A percentile compares a stretch with the other conserved stretches of the same genome.
phyloP scores from a whole-genome alignment of 164 flowering plant genomes.

The Litsea cubeba region DNA sequence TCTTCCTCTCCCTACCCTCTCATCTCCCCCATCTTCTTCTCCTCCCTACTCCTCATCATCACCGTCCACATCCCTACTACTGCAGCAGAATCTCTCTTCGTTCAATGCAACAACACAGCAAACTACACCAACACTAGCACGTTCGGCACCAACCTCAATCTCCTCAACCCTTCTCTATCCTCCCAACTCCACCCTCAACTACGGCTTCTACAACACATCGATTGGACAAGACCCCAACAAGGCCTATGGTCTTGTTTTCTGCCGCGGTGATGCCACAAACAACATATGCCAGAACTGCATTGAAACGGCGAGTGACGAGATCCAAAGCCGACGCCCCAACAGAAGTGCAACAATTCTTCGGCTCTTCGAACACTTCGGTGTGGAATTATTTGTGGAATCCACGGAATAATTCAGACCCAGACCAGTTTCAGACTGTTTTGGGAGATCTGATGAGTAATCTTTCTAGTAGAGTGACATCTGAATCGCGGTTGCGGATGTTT shows the following conservation, averaged over 20 bases:
- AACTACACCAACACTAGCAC: slow-evolving; percentile 2
- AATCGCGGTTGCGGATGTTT: neutral
- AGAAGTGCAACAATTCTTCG: neutral
- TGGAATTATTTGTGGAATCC: neutral
- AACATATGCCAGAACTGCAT: neutral
- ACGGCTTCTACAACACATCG: slow-evolving; percentile 4
- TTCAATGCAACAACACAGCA: neutral
- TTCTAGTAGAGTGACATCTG: neutral
- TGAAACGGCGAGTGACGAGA: neutral
- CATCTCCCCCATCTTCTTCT: neutral
- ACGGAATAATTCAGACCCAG: neutral
- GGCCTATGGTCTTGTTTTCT: slow-evolving; percentile 3
- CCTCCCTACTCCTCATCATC: neutral
- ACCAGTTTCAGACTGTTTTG: neutral
- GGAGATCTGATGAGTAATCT: neutral
- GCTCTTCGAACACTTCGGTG: neutral
- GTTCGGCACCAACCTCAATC: slow-evolving; percentile 1
- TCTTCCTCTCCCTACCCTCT: neutral
- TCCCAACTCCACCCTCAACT: neutral
- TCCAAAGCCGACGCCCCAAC: neutral
- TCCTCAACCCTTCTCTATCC: slow-evolving; percentile 6
- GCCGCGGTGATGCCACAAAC: slow-evolving; percentile 7
- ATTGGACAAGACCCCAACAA: neutral
- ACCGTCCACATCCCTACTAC: too few species aligned
- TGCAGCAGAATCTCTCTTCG: neutral